These are phyloP conservation scores for Geoglossum cookeanum DNA, from an alignment of 2,329 filamentous ascomycete genomes.

Conservation along the genomic window DNA sequence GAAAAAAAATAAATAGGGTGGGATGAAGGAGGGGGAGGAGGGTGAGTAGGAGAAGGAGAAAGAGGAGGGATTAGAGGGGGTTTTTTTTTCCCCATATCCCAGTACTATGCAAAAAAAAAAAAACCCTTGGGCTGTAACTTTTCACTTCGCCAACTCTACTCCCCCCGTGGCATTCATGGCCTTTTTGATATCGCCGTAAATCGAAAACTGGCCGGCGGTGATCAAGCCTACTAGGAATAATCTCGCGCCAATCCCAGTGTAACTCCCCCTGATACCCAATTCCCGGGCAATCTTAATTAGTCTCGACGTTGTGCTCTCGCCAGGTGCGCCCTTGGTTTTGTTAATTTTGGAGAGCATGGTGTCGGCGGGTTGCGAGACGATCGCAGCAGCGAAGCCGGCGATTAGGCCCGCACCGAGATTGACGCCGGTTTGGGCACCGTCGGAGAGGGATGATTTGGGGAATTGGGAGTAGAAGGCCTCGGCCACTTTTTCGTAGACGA, in stretches of 20 bases:
- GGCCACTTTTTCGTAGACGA: slow-evolving; percentile 76
- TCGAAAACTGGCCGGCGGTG: slow-evolving; percentile 69
- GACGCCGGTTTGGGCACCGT: slow-evolving; percentile 53
- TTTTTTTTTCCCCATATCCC: too few species aligned
- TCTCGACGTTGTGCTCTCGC: slow-evolving; percentile 64
- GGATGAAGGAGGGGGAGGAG: too few species aligned
- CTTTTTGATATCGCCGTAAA: slow-evolving; percentile 47
- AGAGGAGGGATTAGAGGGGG: too few species aligned
- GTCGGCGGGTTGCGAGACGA: slow-evolving; percentile 78
- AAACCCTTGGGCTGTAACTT: not conserved
- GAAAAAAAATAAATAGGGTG: too few species aligned
- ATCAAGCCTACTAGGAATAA: slow-evolving; percentile 58
- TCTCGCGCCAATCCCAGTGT: slow-evolving; percentile 64
- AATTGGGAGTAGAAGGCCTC: slow-evolving; percentile 49
- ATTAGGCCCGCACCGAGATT: slow-evolving; percentile 75
- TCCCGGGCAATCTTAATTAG: slow-evolving; percentile 78
- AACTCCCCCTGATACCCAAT: slow-evolving; percentile 61
- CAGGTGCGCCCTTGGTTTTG: slow-evolving; percentile 40
- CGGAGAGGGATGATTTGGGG: slow-evolving; percentile 52
- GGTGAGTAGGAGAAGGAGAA: too few species aligned
- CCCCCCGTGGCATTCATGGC: slow-evolving; percentile 43
- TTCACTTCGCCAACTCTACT: slow-evolving; percentile 41
- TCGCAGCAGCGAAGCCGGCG: slow-evolving; percentile 69
- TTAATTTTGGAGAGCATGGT: slow-evolving; percentile 58
- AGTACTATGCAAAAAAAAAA: too few species aligned